These are phyloP conservation scores for Aspergillus bridgeri DNA, from an alignment of 495 filamentous ascomycete species.

Conservation along the genomic window DNA sequence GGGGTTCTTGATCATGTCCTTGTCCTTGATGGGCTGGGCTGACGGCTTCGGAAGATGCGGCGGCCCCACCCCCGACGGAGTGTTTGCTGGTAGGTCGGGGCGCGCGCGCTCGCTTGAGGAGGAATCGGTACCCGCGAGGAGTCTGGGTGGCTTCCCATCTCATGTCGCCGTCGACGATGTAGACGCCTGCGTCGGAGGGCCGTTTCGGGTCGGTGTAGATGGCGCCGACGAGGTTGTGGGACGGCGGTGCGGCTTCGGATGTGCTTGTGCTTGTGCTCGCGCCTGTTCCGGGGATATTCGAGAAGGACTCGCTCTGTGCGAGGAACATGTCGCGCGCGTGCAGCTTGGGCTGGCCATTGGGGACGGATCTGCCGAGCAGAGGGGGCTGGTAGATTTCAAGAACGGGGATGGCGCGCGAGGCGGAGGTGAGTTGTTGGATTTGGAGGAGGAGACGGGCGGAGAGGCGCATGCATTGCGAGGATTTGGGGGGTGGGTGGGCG, in stretches of 20 bases:
- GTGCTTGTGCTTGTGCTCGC: neutral
- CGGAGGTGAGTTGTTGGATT: slow-evolving; percentile 35
- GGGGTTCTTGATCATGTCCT: neutral
- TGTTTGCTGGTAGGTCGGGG: neutral
- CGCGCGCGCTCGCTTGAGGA: neutral
- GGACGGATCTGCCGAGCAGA: slow-evolving; percentile 25
- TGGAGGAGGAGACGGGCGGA: slow-evolving; percentile 34
- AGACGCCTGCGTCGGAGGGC: slow-evolving; percentile 4
- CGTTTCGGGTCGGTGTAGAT: slow-evolving; percentile 10
- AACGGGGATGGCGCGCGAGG: slow-evolving; percentile 30
- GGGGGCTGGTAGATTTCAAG: slow-evolving; percentile 38
- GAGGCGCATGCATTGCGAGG: slow-evolving; percentile 25
- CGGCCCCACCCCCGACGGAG: no score
- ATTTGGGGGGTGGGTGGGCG: slow-evolving; percentile 36
- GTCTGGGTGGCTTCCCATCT: slow-evolving; percentile 5
- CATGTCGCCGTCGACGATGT: neutral
- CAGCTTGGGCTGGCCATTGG: slow-evolving; percentile 23
- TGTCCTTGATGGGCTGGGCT: neutral
- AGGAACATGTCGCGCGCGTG: slow-evolving; percentile 32
- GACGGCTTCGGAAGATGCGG: neutral
- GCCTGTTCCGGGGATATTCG: neutral
- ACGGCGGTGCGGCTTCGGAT: neutral
- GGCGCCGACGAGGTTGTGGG: slow-evolving; percentile 7
- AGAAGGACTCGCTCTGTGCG: slow-evolving; percentile 26
- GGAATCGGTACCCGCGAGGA: slow-evolving; percentile 11